A percentile compares a stretch with the other conserved stretches of the same genome.
Conservation (phyloP, 306 rosid genomes). For the Cercis canadensis region DNA sequence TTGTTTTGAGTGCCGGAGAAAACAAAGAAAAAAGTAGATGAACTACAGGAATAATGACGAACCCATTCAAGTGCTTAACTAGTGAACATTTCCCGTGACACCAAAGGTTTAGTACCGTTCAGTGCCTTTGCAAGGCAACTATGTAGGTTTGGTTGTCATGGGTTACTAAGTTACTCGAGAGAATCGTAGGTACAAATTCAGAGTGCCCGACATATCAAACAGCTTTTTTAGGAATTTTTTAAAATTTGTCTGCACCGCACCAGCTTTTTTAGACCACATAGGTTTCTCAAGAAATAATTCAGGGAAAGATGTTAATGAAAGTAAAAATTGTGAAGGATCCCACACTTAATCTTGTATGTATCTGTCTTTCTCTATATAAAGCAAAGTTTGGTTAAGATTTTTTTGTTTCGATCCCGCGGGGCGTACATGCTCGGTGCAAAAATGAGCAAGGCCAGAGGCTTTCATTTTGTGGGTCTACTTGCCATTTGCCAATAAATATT, state of each 20-base stretch:
- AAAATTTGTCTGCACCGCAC: too few species aligned
- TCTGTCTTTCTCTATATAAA: background rate
- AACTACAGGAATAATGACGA: conserved; percentile 3
- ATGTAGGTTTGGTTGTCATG: background rate
- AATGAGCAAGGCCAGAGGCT: background rate
- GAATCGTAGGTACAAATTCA: background rate
- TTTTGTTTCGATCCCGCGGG: background rate
- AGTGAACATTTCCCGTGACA: conserved; percentile 13
- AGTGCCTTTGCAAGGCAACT: background rate
- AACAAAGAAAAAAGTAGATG: conserved; percentile 63
- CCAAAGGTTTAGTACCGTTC: conserved; percentile 20
- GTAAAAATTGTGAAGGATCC: too few species aligned
- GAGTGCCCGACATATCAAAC: background rate
- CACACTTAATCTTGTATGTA: too few species aligned
- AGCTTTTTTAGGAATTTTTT: too few species aligned
- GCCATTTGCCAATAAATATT: too few species aligned
- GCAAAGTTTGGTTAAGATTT: background rate
- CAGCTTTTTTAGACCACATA: too few species aligned
- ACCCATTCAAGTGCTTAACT: conserved; percentile 25
- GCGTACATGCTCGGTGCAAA: background rate
- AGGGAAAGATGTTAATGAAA: too few species aligned
- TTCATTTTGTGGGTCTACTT: too few species aligned
- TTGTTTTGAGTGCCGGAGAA: conserved; percentile 90
- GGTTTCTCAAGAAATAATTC: too few species aligned
- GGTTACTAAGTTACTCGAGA: conserved; percentile 12